Conservation (phyloP, 352 stramenopile species). For the Phytopythium aichiense region DNA sequence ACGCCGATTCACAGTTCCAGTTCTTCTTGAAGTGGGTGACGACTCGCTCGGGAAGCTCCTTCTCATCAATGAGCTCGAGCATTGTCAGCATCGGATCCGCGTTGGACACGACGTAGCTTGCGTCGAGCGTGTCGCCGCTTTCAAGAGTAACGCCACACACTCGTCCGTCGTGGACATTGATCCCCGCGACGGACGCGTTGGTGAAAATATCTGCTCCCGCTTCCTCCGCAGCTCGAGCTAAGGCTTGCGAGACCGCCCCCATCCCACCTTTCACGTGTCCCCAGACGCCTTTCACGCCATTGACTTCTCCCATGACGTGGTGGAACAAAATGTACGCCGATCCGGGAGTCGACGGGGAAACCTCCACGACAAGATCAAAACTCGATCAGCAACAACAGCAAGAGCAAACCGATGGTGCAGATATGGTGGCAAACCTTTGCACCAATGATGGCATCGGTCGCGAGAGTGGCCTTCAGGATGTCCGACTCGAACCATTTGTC, state of each 20-base stretch:
- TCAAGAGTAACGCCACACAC: slow-evolving; percentile 63
- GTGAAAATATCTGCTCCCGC: slow-evolving; percentile 75
- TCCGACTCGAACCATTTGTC: slow-evolving; percentile 91
- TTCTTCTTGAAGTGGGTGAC: slow-evolving; percentile 72
- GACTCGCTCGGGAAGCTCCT: slow-evolving; percentile 46
- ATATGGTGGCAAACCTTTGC: slow-evolving; percentile 47
- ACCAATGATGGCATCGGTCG: slow-evolving; percentile 91
- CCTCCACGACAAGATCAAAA: slow-evolving; percentile 17
- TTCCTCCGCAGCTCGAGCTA: slow-evolving; percentile 53
- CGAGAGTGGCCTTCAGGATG: slow-evolving; percentile 86
- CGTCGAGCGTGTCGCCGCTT: slow-evolving; percentile 46
- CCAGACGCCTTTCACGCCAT: slow-evolving; percentile 86
- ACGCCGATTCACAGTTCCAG: slow-evolving; percentile 78
- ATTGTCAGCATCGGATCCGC: slow-evolving; percentile 80
- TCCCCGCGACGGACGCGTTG: slow-evolving; percentile 54
- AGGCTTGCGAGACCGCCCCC: slow-evolving; percentile 70
- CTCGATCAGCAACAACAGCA: background rate
- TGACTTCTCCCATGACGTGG: slow-evolving; percentile 91
- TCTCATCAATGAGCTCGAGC: slow-evolving; percentile 67
- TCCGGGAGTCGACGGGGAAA: slow-evolving; percentile 78
- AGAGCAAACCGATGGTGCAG: background rate
- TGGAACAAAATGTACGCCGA: slow-evolving; percentile 91
- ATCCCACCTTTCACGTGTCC: slow-evolving; percentile 89
- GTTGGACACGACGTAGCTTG: slow-evolving; percentile 74
- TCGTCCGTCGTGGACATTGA: slow-evolving; percentile 41